Conservation (phyloP, 495 filamentous ascomycete species). For the Delitschia confertaspora region DNA sequence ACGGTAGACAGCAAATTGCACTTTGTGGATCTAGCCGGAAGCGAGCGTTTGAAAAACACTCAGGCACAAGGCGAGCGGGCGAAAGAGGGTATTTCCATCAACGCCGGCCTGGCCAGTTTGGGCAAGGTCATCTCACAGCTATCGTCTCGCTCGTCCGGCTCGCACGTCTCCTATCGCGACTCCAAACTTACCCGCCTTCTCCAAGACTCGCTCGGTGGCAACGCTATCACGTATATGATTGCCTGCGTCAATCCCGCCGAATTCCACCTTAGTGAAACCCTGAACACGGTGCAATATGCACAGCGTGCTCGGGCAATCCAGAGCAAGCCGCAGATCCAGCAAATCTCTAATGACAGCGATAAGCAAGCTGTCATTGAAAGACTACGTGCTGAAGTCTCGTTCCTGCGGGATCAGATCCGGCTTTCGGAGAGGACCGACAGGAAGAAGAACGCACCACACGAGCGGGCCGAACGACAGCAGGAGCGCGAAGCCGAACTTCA, state of each 20-base stretch:
- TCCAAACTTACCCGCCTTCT: slow-evolving; percentile 91
- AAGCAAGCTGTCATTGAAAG: slow-evolving; percentile 93
- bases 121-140: slow-evolving; percentile 98
- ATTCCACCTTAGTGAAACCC: slow-evolving; percentile 93
- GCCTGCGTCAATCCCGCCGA: slow-evolving; percentile 95
- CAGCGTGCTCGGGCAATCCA: slow-evolving; percentile 94
- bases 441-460: slow-evolving; percentile 49
- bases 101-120: slow-evolving; percentile 86
- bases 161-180: slow-evolving; percentile 96
- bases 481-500: slow-evolving; percentile 85
- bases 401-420: slow-evolving; percentile 88
- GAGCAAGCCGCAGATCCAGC: slow-evolving; percentile 93
- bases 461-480: slow-evolving; percentile 68
- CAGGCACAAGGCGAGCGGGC: slow-evolving; percentile 91
- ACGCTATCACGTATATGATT: slow-evolving; percentile 99
- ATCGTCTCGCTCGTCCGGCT: slow-evolving; percentile 75
- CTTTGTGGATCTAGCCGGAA: slow-evolving; percentile 96
- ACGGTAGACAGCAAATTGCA: slow-evolving; percentile 97
- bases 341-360: slow-evolving; percentile 79
- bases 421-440: slow-evolving; percentile 54
- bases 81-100: slow-evolving; percentile 97
- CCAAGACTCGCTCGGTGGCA: slow-evolving; percentile 96
- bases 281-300: slow-evolving; percentile 96
- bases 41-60: slow-evolving; percentile 95
- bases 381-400: slow-evolving; percentile 86